These are phyloP conservation scores for Mucor irregularis DNA, from an alignment of 371 early-diverging fungal genomes.

Conservation along the genomic window DNA sequence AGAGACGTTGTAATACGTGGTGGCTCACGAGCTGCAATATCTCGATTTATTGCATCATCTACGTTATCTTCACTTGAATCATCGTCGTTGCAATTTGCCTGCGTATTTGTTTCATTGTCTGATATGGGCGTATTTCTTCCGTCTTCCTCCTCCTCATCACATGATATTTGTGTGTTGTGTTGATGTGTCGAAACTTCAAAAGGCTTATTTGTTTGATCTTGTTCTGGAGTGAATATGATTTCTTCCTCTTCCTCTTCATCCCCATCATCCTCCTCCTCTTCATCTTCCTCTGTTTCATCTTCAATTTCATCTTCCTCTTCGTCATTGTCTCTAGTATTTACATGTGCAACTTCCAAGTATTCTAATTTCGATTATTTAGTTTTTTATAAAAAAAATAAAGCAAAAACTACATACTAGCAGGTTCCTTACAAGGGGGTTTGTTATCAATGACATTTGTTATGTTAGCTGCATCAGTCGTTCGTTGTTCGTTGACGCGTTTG, in stretches of 20 bases:
- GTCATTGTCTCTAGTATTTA: conserved; percentile 9
- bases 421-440: no score
- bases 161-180: neutral
- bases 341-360: no score
- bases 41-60: conserved; percentile 41
- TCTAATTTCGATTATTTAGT: no score
- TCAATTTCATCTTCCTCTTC: conserved; percentile 22
- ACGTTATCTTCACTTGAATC: conserved; percentile 39
- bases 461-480: neutral
- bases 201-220: conserved; percentile 29
- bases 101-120: conserved; percentile 27
- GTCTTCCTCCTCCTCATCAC: conserved; percentile 23
- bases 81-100: conserved; percentile 32
- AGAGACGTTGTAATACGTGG: conserved; percentile 37
- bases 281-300: conserved; percentile 29
- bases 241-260: conserved; percentile 43
- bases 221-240: conserved; percentile 42
- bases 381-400: no score
- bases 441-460: neutral
- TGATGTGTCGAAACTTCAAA: conserved; percentile 36
- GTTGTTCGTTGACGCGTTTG: neutral
- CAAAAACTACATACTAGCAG: no score
- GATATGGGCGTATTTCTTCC: conserved; percentile 26
- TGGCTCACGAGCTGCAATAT: conserved; percentile 33
- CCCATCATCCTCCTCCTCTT: conserved; percentile 32